These are phyloP conservation scores for Penicillium sp. DNA, from an alignment of 2,329 filamentous ascomycete species.

Conservation along the genomic window DNA sequence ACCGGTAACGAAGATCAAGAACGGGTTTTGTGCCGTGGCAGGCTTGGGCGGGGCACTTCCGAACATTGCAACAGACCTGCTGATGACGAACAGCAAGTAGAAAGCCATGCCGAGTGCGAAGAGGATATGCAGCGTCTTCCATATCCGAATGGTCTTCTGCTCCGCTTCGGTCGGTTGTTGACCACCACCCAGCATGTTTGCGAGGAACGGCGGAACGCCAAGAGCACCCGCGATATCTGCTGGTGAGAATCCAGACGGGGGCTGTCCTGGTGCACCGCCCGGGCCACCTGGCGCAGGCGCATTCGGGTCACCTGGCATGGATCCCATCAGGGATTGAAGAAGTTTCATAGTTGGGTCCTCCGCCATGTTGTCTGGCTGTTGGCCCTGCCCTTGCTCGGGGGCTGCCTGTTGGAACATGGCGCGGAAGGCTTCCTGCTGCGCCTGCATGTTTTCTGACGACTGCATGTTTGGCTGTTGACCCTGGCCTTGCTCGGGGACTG, in stretches of 20 bases:
- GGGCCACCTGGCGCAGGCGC: conserved; percentile 22
- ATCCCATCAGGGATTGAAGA: conserved; percentile 37
- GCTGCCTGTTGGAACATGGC: conserved; percentile 37
- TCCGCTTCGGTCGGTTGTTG: conserved; percentile 39
- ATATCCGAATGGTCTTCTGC: conserved; percentile 41
- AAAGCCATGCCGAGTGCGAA: conserved; percentile 57
- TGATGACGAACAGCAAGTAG: conserved; percentile 48
- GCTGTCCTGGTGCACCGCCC: conserved; percentile 19
- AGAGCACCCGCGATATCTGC: conserved; percentile 43
- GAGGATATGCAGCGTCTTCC: conserved; percentile 58
- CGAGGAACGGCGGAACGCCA: conserved; percentile 41
- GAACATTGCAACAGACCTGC: conserved; percentile 37
- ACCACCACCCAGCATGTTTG: conserved; percentile 40
- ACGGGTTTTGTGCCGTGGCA: conserved; percentile 46
- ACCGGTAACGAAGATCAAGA: conserved; percentile 47
- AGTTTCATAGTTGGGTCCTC: conserved; percentile 40
- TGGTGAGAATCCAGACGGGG: conserved; percentile 19
- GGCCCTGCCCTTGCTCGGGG: conserved; percentile 19
- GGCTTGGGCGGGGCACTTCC: conserved; percentile 44
- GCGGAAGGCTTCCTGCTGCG: conserved; percentile 45
- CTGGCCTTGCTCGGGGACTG: conserved; percentile 21
- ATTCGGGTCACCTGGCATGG: conserved; percentile 24
- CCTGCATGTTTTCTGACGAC: conserved; percentile 33
- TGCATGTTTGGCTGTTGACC: conserved; percentile 26
- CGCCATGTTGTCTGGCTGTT: conserved; percentile 16